Evolutionary conservation across 2,329 filamentous ascomycete species (phyloP).

Genomic region (Aspergillus latus): DNA sequence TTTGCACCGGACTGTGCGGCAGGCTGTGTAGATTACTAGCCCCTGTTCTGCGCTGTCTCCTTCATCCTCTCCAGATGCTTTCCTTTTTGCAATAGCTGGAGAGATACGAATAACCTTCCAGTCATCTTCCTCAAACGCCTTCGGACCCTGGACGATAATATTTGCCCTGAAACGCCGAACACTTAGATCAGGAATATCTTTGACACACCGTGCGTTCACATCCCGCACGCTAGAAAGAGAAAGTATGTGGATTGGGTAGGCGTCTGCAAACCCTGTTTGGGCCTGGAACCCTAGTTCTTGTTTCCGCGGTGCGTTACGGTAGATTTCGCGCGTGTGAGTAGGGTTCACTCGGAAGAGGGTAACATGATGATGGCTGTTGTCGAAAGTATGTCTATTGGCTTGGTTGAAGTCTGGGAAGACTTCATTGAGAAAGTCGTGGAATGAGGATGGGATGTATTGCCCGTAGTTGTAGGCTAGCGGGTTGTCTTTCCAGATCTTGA

Average conservation of each 20-base stretch:
- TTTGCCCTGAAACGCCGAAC: slow-evolving; percentile 60
- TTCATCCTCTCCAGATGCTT: background rate
- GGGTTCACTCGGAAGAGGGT: slow-evolving; percentile 56
- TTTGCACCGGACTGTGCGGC: slow-evolving; percentile 59
- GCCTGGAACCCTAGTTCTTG: slow-evolving; percentile 54
- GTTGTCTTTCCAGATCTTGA: slow-evolving; percentile 58
- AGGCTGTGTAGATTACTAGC: slow-evolving; percentile 49
- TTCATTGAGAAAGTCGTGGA: slow-evolving; percentile 48
- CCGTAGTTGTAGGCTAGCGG: slow-evolving; percentile 46
- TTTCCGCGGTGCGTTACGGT: slow-evolving; percentile 54
- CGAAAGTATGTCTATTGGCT: background rate
- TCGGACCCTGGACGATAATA: slow-evolving; percentile 55
- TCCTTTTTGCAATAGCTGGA: slow-evolving; percentile 10
- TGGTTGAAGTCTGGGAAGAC: background rate
- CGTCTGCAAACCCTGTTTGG: slow-evolving; percentile 57
- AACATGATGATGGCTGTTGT: slow-evolving; percentile 37
- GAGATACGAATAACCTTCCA: slow-evolving; percentile 53
- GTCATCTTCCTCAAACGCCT: slow-evolving; percentile 56
- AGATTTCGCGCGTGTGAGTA: slow-evolving; percentile 49
- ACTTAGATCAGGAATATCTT: slow-evolving; percentile 45
- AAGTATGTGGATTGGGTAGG: slow-evolving; percentile 59
- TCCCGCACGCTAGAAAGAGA: slow-evolving; percentile 56
- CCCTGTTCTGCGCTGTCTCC: slow-evolving; percentile 5
- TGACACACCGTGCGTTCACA: slow-evolving; percentile 45
- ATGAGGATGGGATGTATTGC: slow-evolving; percentile 46